Percentiles rank a stretch among this genome's conserved stretches.
Evolutionary conservation across 768 basidiomycete species (phyloP).

Genomic region (Rhodotorula toruloides): DNA sequence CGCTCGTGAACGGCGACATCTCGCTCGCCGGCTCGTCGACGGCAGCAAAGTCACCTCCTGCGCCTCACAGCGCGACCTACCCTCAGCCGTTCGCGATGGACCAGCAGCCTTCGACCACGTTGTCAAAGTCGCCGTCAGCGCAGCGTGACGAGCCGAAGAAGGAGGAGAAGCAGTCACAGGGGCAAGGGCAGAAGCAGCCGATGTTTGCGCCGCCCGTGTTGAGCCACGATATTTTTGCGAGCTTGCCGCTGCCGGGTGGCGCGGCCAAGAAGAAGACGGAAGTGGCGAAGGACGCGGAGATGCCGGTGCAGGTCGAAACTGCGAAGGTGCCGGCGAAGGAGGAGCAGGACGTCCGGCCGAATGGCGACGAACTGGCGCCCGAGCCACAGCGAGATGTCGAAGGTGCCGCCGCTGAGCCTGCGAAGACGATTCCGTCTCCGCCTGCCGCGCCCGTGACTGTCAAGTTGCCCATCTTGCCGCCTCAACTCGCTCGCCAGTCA

Average conservation of each 20-base stretch:
- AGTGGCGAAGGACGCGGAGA: neutral
- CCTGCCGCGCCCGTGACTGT: neutral
- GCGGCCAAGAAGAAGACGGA: neutral
- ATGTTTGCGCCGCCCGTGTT: constrained; percentile 22
- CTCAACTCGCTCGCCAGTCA: no score
- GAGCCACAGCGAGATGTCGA: no score
- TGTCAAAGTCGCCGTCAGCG: no score
- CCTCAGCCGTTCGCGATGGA: constrained; percentile 8
- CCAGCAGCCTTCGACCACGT: no score
- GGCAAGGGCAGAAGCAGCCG: neutral
- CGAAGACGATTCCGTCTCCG: no score
- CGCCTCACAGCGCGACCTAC: neutral
- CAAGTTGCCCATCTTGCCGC: no score
- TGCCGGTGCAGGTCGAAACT: neutral
- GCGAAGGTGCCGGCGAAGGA: neutral
- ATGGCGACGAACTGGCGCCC: neutral
- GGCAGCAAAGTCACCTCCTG: no score
- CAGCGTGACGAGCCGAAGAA: neutral
- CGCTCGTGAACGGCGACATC: neutral
- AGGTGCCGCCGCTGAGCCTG: no score
- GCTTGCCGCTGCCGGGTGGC: constrained; percentile 5
- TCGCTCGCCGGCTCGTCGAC: neutral
- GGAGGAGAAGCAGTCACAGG: neutral
- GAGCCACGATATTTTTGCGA: constrained; percentile 28
- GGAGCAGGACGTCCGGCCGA: neutral